Conservation (phyloP, 257 asterid genomes). For the Gardenia jasminoides region DNA sequence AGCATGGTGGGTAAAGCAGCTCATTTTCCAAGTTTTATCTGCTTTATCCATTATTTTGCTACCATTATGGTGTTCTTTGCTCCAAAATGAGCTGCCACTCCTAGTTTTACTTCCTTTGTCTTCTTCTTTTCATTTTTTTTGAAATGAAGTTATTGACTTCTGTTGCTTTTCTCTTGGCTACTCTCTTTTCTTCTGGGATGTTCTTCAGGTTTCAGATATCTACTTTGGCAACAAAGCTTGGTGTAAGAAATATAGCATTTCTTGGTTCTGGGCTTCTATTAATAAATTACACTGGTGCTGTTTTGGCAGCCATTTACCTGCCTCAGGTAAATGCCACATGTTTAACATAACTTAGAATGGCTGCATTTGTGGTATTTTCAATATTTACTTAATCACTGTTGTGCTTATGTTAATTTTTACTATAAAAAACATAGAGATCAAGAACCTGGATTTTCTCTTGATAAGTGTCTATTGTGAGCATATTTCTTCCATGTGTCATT, state of each 20-base stretch:
- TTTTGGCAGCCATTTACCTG: conserved; percentile 72
- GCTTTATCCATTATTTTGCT: background rate
- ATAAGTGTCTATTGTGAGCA: conserved; percentile 2
- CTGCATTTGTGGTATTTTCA: background rate
- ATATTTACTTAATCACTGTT: background rate
- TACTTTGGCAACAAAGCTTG: conserved; percentile 94
- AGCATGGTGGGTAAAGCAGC: background rate
- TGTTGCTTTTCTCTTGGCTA: background rate
- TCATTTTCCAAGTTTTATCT: background rate
- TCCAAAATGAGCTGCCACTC: background rate
- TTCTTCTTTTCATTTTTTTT: background rate
- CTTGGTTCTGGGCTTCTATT: conserved; percentile 85
- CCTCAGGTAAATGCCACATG: conserved; percentile 66
- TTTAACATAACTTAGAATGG: background rate
- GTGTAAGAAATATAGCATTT: conserved; percentile 87
- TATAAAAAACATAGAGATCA: background rate
- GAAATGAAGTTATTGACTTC: background rate
- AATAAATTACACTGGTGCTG: conserved; percentile 75
- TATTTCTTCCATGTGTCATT: conserved; percentile 19
- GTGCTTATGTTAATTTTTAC: background rate
- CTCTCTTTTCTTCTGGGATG: conserved; percentile 11
- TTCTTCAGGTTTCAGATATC: conserved; percentile 85
- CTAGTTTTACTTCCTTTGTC: background rate
- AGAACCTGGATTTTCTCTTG: background rate
- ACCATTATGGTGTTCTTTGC: background rate